Percentiles rank a stretch among this genome's conserved stretches.
These are phyloP conservation scores for Neonothopanus nambi DNA, from an alignment of 1,284 basidiomycete species.

Conservation along the genomic window DNA sequence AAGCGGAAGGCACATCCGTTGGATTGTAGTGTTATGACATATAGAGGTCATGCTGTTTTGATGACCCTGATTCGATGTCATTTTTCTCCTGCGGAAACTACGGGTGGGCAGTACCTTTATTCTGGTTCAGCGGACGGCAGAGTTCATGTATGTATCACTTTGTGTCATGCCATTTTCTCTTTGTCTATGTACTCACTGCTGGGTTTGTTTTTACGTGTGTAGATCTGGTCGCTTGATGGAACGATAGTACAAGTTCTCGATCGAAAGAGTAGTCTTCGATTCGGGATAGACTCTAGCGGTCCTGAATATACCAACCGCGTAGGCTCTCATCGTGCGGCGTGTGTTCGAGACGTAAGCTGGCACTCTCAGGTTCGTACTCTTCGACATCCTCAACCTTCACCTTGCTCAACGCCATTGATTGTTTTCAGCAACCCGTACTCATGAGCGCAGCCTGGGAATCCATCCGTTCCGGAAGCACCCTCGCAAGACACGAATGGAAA, in stretches of 20 bases:
- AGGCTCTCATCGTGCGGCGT: slow-evolving; percentile 35
- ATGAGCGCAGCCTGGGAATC: slow-evolving; percentile 91
- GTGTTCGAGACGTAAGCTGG: slow-evolving; percentile 94
- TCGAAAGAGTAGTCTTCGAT: slow-evolving; percentile 73
- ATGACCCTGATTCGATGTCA: slow-evolving; percentile 94
- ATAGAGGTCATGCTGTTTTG: slow-evolving; percentile 89
- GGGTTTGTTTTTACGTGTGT: slow-evolving; percentile 14
- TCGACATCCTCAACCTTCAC: background rate
- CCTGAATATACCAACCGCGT: slow-evolving; percentile 41
- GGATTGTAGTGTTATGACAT: slow-evolving; percentile 96
- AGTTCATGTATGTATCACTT: slow-evolving; percentile 76
- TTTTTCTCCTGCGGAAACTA: slow-evolving; percentile 91
- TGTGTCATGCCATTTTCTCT: background rate
- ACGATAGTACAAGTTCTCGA: slow-evolving; percentile 83
- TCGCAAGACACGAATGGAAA: slow-evolving; percentile 95
- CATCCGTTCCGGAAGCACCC: slow-evolving; percentile 60
- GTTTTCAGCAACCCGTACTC: slow-evolving; percentile 77
- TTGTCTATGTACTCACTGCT: too few species aligned
- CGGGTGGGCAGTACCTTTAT: slow-evolving; percentile 92
- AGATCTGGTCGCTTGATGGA: slow-evolving; percentile 97
- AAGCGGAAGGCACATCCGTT: slow-evolving; percentile 63
- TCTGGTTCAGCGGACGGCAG: slow-evolving; percentile 85
- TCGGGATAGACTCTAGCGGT: slow-evolving; percentile 66
- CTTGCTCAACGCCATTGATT: slow-evolving; percentile 13
- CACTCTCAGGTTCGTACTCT: slow-evolving; percentile 58